A percentile compares a stretch with the other conserved stretches of the same genome.
Evolutionary conservation across 345 rosid genomes (phyloP).

Genomic region (Aquilaria sinensis): DNA sequence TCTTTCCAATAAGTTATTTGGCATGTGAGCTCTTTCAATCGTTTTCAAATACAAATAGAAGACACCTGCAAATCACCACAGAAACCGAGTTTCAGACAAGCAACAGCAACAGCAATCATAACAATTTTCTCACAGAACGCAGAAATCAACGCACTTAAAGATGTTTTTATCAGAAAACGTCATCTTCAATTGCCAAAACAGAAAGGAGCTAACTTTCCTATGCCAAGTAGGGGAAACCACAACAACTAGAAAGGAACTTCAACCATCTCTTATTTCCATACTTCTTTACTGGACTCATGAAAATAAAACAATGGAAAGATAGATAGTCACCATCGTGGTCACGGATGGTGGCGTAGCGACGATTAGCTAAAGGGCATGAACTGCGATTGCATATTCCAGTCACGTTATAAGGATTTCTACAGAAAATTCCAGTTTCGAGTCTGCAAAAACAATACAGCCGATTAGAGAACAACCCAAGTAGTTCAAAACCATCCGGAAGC

Average conservation of each 20-base stretch:
- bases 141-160: background rate
- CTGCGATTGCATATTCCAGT: conserved; percentile 93
- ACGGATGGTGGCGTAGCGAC: conserved; percentile 91
- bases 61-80: conserved; percentile 47
- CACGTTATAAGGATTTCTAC: conserved; percentile 91
- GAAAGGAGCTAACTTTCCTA: background rate
- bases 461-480: background rate
- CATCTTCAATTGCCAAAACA: background rate
- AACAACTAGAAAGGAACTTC: background rate
- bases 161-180: no score
- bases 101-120: background rate
- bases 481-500: no score
- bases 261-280: background rate
- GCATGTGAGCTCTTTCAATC: conserved; percentile 94
- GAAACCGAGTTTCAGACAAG: background rate
- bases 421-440: conserved; percentile 78
- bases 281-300: background rate
- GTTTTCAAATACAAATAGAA: conserved; percentile 94
- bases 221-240: background rate
- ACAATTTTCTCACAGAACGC: background rate
- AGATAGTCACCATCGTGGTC: conserved; percentile 66
- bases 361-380: conserved; percentile 96
- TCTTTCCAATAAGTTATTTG: conserved; percentile 87
- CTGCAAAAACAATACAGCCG: conserved; percentile 29
- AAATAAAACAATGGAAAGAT: background rate